Evolutionary conservation across 352 stramenopile species (phyloP), one percentile per base, ranked within the genome.

Genomic region (Hyaloperonospora arabidopsidis): DNA sequence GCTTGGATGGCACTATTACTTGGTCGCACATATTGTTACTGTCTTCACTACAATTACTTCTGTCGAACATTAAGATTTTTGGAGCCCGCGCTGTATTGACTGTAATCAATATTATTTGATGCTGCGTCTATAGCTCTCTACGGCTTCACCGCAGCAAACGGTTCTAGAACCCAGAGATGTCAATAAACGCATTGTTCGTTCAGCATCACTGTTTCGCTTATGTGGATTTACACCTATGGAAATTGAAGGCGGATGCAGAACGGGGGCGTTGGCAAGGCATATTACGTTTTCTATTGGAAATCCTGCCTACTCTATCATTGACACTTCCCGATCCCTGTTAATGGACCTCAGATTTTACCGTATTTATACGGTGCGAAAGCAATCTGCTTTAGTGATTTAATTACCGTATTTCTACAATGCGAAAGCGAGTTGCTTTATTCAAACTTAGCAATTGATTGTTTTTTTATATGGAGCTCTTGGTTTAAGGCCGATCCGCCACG

Each of bases 121-220:
- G 43, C 15, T 59, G 35, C 23, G 28, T 54, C 8, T 15, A 55
- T 7, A 25, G 46, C 0, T 17, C 47, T 18, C 45, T 52, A 17
- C 50, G 38, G 36, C 53, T 60, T 10, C 36, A 60, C 15, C 35
- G 17, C 1, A 52, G 48, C 43, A 52, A 59, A 14, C 18, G 36
- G 12, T 44, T 52, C 23, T 59, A 52, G 11, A 52, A 52, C 22
- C 15, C 28, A 1, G 19, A 17, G 5, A 21, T 46, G 28, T 36
- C 51, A 4, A 57, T 41, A 34, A 44, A 15, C 1, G 23, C 45
- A 12, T 3, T 10, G 2, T 50, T 22, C 8, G 45, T 50, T 12
- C 12, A 14, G 5, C 45, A 39, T 23, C 45, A 40, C 19, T 22
- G 12, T 23, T 50, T 19, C n/a, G 12, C 18, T 12, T 29, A 46